Conservation (phyloP, 2,329 filamentous ascomycete genomes). For the Talaromyces rugulosus region DNA sequence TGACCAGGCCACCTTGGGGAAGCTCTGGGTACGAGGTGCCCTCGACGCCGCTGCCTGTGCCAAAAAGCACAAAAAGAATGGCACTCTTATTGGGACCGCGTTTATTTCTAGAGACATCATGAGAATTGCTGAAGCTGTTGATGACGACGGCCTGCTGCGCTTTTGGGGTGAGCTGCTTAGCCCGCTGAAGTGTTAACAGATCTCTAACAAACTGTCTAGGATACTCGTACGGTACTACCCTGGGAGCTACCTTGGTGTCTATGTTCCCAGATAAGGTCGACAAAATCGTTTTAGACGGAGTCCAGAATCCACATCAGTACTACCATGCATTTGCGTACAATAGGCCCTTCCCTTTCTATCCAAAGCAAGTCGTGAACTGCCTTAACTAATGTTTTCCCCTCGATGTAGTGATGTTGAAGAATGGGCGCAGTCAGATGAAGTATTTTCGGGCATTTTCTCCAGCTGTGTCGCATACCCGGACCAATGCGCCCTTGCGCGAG, state of each 20-base stretch:
- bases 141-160: conserved; percentile 37
- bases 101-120: conserved; percentile 46
- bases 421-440: conserved; percentile 1
- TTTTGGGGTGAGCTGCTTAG: conserved; percentile 13
- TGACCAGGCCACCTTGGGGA: conserved; percentile 7
- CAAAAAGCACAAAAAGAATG: conserved; percentile 23
- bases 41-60: conserved; percentile 10
- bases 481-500: neutral
- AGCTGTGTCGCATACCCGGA: conserved; percentile 1
- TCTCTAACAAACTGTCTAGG: neutral
- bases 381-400: neutral
- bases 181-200: too few relatives aligned
- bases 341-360: neutral
- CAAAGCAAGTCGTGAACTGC: neutral
- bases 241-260: conserved; percentile 28
- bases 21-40: neutral
- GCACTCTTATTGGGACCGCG: conserved; percentile 38
- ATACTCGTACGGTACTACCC: conserved; percentile 22
- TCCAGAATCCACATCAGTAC: conserved; percentile 21
- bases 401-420: neutral
- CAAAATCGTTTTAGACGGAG: conserved; percentile 36
- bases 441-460: conserved; percentile 4
- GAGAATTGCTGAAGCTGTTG: conserved; percentile 41
- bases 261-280: conserved; percentile 40
- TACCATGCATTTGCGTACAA: conserved; percentile 14